These are phyloP conservation scores for Neonectria neomacrospora DNA, from an alignment of 2,329 filamentous ascomycete genomes.

Conservation along the genomic window DNA sequence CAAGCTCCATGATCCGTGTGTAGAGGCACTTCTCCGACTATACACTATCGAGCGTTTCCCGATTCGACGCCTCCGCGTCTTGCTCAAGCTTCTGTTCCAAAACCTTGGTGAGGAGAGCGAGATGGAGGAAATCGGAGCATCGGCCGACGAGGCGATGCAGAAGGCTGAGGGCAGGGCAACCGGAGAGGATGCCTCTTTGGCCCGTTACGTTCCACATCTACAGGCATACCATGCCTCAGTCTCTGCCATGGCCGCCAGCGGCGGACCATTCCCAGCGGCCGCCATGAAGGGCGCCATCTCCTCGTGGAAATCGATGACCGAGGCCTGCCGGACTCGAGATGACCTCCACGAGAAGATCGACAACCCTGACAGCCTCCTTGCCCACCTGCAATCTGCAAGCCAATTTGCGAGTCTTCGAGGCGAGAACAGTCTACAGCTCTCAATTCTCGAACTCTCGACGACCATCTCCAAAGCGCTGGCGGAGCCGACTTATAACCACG, in stretches of 20 bases:
- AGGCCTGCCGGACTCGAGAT: constrained; percentile 51
- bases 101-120: constrained; percentile 58
- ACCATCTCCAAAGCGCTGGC: constrained; percentile 53
- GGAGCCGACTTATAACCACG: constrained; percentile 50
- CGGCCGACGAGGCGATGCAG: constrained; percentile 53
- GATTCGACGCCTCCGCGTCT: constrained; percentile 62
- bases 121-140: constrained; percentile 52
- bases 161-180: constrained; percentile 51
- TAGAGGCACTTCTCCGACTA: constrained; percentile 60
- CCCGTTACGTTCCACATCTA: constrained; percentile 61
- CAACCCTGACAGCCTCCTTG: constrained; percentile 60
- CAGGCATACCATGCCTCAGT: constrained; percentile 58
- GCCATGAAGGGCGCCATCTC: constrained; percentile 52
- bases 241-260: constrained; percentile 54
- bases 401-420: constrained; percentile 65
- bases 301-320: constrained; percentile 58
- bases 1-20: constrained; percentile 57
- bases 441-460: constrained; percentile 59
- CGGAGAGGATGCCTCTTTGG: constrained; percentile 58
- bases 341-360: constrained; percentile 60
- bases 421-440: constrained; percentile 57
- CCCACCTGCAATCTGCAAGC: constrained; percentile 61
- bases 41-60: constrained; percentile 63
- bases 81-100: constrained; percentile 61
- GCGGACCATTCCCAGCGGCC: constrained; percentile 44